A percentile compares a stretch with the other conserved stretches of the same genome.
phyloP scores from a whole-genome alignment of 2,329 filamentous ascomycete genomes.

The Trichoderma pleuroti region DNA sequence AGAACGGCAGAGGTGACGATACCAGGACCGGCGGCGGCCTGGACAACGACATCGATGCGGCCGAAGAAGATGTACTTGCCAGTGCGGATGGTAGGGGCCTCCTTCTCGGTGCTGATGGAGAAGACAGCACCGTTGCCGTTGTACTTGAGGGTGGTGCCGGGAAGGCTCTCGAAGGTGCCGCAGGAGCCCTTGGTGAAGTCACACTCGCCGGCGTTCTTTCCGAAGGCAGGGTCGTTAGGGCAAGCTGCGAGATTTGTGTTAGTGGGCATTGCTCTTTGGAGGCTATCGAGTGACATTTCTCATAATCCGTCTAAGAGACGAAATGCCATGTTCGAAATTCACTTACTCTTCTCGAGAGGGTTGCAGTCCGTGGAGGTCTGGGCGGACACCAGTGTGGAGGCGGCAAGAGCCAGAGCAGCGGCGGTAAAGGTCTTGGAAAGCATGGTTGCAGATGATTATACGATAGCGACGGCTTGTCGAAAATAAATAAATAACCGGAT shows the following conservation, averaged over 20 bases:
- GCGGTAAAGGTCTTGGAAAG: conserved; percentile 45
- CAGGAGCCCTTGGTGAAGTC: conserved; percentile 76
- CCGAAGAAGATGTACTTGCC: conserved; percentile 98
- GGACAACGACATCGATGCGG: conserved; percentile 72
- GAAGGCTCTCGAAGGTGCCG: conserved; percentile 46
- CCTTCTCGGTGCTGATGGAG: conserved; percentile 63
- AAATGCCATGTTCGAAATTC: not conserved
- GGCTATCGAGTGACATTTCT: not conserved
- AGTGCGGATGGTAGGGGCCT: conserved; percentile 69
- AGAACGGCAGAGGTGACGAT: conserved; percentile 88
- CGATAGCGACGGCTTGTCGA: not conserved
- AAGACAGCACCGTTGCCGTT: conserved; percentile 51
- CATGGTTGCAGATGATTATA: conserved; percentile 28
- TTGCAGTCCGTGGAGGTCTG: conserved; percentile 58
- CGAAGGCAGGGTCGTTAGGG: conserved; percentile 72
- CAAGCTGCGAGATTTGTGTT: conserved; percentile 48
- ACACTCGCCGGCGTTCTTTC: conserved; percentile 51
- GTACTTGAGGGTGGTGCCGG: conserved; percentile 49
- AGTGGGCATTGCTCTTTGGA: not conserved
- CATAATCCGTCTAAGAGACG: not conserved
- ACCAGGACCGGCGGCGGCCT: conserved; percentile 75
- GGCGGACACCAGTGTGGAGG: conserved; percentile 47
- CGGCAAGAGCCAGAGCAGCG: conserved; percentile 47
- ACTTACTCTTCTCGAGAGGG: conserved; percentile 49
- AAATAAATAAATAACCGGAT: conserved; percentile 2